A percentile compares a stretch with the other conserved stretches of the same genome.
Evolutionary conservation across 495 filamentous ascomycete species (phyloP).

Genomic region (Cudoniella acicularis): DNA sequence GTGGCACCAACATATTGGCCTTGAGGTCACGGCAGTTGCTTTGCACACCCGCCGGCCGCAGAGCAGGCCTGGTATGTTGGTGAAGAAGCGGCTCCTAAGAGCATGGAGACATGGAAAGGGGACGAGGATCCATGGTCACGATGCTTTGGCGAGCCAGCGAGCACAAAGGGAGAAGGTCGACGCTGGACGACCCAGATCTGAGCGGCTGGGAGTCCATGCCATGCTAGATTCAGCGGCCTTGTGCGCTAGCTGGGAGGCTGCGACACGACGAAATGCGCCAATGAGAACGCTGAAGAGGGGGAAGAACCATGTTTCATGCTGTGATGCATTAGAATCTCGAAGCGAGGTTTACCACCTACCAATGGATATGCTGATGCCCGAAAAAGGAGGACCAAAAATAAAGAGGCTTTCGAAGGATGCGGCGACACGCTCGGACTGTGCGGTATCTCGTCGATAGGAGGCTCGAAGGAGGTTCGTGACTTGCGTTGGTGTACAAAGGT

Average conservation of each 20-base stretch:
- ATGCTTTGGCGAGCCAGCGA: background rate
- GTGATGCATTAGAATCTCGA: background rate
- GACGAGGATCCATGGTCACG: background rate
- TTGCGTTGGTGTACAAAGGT: background rate
- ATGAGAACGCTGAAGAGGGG: background rate
- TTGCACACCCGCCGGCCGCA: conserved; percentile 1
- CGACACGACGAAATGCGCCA: background rate
- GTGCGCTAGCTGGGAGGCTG: background rate
- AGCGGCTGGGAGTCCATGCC: background rate
- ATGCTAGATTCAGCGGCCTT: background rate
- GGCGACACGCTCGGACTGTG: background rate
- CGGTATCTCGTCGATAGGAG: background rate
- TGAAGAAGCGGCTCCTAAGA: background rate
- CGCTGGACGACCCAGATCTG: background rate
- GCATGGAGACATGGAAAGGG: background rate
- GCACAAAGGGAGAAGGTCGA: background rate
- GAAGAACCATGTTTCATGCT: background rate
- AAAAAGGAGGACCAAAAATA: background rate
- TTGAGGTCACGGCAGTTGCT: background rate
- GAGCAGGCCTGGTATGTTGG: background rate
- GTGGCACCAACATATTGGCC: background rate
- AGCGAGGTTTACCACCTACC: background rate
- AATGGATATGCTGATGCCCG: background rate
- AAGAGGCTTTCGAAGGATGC: background rate
- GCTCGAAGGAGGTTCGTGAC: background rate